phyloP scores from a whole-genome alignment of 1,139 yeast genomes.

The Chernovozyma sophiae-reginae region DNA sequence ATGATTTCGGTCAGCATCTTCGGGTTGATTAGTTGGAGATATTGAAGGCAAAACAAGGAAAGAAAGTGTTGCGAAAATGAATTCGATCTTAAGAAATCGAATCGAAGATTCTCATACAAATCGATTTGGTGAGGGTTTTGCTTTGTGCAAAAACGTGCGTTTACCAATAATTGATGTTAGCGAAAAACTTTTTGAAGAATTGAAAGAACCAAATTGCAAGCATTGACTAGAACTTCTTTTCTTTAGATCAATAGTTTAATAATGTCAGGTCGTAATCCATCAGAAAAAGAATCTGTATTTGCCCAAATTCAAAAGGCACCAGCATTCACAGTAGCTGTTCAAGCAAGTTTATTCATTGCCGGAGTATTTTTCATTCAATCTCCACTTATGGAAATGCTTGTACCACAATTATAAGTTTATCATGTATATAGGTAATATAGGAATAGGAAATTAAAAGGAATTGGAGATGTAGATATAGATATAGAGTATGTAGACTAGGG shows the following conservation, averaged over 20 bases:
- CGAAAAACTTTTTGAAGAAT: too few relatives aligned
- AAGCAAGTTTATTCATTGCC: constrained; percentile 60
- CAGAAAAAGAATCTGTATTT: constrained; percentile 32
- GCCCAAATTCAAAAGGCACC: constrained; percentile 59
- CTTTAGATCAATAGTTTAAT: constrained; percentile 5
- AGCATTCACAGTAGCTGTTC: constrained; percentile 57
- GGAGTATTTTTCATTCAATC: constrained; percentile 76
- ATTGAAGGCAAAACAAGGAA: too few relatives aligned
- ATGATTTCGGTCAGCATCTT: not conserved
- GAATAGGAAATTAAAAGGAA: not conserved
- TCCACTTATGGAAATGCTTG: constrained; percentile 76
- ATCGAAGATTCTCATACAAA: too few relatives aligned
- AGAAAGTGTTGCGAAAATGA: too few relatives aligned
- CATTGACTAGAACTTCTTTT: too few relatives aligned
- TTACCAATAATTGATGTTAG: too few relatives aligned
- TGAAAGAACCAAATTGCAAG: too few relatives aligned
- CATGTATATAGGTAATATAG: constrained; percentile 2
- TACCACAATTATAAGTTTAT: constrained; percentile 56
- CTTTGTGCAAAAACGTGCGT: too few relatives aligned
- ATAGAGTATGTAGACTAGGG: too few relatives aligned
- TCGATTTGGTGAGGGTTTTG: too few relatives aligned
- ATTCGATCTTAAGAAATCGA: too few relatives aligned
- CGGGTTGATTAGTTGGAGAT: too few relatives aligned
- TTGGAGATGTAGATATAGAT: not conserved
- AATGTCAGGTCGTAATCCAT: constrained; percentile 26